Percentiles rank a stretch among this genome's conserved stretches.
Evolutionary conservation across 1,284 basidiomycete genomes (phyloP).

Genomic region (Cutaneotrichosporon cutaneum): DNA sequence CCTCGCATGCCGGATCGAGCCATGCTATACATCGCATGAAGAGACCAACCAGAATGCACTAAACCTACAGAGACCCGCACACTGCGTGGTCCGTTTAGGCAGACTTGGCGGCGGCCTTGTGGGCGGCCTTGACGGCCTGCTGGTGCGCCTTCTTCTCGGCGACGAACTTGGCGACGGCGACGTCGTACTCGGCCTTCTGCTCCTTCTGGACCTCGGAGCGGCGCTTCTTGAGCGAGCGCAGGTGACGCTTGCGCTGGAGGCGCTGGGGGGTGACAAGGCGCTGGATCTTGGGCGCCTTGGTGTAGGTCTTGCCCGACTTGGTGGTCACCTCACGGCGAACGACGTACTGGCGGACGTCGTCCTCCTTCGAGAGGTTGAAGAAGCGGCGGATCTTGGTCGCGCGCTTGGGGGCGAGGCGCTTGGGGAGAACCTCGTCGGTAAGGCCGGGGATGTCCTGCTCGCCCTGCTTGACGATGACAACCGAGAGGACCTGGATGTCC

Average conservation of each 20-base stretch:
- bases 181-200: conserved; percentile 90
- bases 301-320: conserved; percentile 97
- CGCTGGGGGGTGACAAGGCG: conserved; percentile 90
- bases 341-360: conserved; percentile 97
- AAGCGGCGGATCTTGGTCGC: conserved; percentile 93
- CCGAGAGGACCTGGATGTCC: conserved; percentile 92
- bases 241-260: conserved; percentile 94
- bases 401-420: conserved; percentile 78
- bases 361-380: conserved; percentile 98
- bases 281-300: conserved; percentile 77
- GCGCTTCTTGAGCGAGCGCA: conserved; percentile 84
- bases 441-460: conserved; percentile 87
- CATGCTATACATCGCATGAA: conserved; percentile 20
- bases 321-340: conserved; percentile 81
- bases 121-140: conserved; percentile 54
- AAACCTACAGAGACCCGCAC: conserved; percentile 8
- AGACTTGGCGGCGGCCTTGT: conserved; percentile 21
- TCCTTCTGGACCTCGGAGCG: conserved; percentile 89
- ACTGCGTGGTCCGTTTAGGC: conserved; percentile 11
- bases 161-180: conserved; percentile 81
- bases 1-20: neutral
- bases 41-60: conserved; percentile 17
- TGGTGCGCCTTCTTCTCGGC: conserved; percentile 86
- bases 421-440: conserved; percentile 89
- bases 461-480: conserved; percentile 97